Evolutionary conservation across 2,329 filamentous ascomycete genomes (phyloP).

Genomic region (Elsinoe perseae): DNA sequence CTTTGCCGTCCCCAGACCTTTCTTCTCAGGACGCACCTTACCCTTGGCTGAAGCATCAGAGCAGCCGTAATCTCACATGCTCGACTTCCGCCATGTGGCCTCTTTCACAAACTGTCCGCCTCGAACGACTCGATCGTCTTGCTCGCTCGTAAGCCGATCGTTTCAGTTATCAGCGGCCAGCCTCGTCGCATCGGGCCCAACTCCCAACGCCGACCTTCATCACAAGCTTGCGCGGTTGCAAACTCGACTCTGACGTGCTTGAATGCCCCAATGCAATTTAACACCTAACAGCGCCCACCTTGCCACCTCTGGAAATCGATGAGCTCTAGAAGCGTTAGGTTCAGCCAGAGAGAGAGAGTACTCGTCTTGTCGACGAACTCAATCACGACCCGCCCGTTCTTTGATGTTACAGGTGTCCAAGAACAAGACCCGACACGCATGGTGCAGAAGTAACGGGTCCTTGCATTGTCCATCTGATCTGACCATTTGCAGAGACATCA

Average conservation of each 20-base stretch:
- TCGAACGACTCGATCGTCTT: not conserved
- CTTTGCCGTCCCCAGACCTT: conserved; percentile 10
- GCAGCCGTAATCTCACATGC: conserved; percentile 13
- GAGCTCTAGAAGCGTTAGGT: too few relatives aligned
- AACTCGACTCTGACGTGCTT: conserved; percentile 3
- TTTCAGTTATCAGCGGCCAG: not conserved
- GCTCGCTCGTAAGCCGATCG: not conserved
- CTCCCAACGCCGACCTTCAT: not conserved
- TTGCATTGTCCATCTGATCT: not conserved
- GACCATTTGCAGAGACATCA: not conserved
- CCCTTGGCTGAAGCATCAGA: not conserved
- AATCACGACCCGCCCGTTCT: not conserved
- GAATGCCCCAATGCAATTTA: not conserved
- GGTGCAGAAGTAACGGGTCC: not conserved
- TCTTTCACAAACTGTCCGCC: not conserved
- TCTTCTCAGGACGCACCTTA: not conserved
- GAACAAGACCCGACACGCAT: not conserved
- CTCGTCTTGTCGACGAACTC: not conserved
- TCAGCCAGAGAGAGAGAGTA: too few relatives aligned
- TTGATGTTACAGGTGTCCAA: not conserved
- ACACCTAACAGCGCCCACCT: not conserved
- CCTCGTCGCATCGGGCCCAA: not conserved
- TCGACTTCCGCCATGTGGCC: conserved; percentile 4
- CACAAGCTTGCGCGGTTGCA: not conserved
- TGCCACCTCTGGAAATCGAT: not conserved